Evolutionary conservation across 148 eudicot genomes (phyloP).

Genomic region (Rheum nobile): DNA sequence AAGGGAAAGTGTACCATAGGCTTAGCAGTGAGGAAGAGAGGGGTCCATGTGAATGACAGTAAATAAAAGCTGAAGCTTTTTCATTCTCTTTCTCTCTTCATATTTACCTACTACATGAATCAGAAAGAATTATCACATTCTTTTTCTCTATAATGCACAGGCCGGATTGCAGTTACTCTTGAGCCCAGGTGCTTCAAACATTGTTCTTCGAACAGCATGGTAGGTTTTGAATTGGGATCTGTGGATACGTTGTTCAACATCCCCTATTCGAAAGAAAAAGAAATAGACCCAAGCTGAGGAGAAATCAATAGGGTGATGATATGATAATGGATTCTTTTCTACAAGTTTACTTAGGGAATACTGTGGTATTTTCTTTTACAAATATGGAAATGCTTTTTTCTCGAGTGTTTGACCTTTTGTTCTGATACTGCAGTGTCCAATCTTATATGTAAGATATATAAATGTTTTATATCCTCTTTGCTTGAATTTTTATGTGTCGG

Average conservation of each 20-base stretch:
- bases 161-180: conserved; percentile 80
- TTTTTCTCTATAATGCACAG: conserved; percentile 25
- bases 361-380: neutral
- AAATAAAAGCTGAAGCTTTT: neutral
- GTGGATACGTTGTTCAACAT: neutral
- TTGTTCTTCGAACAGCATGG: conserved; percentile 82
- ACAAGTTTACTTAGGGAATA: neutral
- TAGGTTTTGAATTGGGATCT: conserved; percentile 19
- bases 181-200: conserved; percentile 59
- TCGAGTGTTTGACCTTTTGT: neutral
- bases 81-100: neutral
- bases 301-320: neutral
- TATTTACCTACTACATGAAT: neutral
- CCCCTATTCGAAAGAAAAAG: neutral
- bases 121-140: neutral
- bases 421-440: neutral
- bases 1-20: neutral
- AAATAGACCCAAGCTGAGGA: neutral
- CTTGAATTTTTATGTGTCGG: neutral
- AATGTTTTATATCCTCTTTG: neutral
- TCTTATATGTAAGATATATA: neutral
- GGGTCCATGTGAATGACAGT: neutral
- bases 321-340: neutral
- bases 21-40: neutral
- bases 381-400: neutral